Evolutionary conservation across 1,284 basidiomycete species (phyloP), one percentile per base, ranked within the genome.

Genomic region (Cryptococcus jaspeensis): DNA sequence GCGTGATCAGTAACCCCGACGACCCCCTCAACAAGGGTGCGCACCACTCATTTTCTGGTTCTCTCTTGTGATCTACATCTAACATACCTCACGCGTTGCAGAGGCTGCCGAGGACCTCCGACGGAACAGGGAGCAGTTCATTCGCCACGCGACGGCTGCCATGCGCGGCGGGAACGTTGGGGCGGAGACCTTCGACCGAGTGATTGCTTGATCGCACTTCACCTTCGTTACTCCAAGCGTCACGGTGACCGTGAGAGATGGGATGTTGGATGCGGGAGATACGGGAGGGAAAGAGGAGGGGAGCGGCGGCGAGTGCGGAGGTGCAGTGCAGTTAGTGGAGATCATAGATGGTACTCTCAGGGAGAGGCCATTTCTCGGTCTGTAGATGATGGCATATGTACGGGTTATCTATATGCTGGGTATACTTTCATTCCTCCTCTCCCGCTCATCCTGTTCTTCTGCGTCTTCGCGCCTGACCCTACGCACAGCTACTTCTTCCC

Each of bases 1-100:
- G 28, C 28, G 28, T 32, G 28, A 32, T 32, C 28, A 76, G 74
- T 20, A 99, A 99, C 70, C 89, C 96, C 37, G 95, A 98, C 71
- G 96, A 99, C 79, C 96, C 96, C 23, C 77, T 99, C 67, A 99
- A 99, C 83, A 99, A 99, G 80, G 95, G 95, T 92, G 61, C 36
- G 59, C 38, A 20, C 4, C 49, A 36, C 35, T 46, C 39, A 7
- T n/a, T 20, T 39, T 15, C n/a, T n/a, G 28, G 15, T 46, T 18
- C 40, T 32, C 7, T 35, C 20, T n/a, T n/a, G n/a, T n/a, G n/a
- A n/a, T n/a, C n/a, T n/a, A n/a, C n/a, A n/a, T n/a, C n/a, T 32
- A 20, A 11, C 8, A 28, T 32, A 15, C 8, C 18, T 25, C 8
- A 43, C 13, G 37, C 45, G 38, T 40, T 25, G 38, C 82, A 97